phyloP scores from a whole-genome alignment of 202 grass and related monocot species.

The Musa balbisiana region DNA sequence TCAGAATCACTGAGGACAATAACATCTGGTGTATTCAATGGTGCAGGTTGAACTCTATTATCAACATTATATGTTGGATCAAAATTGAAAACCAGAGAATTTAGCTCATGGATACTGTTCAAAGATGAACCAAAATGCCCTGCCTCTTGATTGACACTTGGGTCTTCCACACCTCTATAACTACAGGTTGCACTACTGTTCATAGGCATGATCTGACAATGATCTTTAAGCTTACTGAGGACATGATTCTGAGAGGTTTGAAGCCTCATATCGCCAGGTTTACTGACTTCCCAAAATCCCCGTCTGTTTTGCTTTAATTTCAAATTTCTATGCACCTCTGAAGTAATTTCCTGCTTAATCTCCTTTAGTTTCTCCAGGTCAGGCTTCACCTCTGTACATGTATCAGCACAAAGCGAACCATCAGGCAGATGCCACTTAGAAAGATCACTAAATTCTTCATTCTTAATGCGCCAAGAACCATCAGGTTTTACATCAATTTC shows the following conservation, averaged over 20 bases:
- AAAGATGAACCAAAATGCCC: slow-evolving; percentile 57
- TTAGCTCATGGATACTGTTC: slow-evolving; percentile 61
- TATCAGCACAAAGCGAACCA: background rate
- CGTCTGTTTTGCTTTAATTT: slow-evolving; percentile 63
- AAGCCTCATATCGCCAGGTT: slow-evolving; percentile 45
- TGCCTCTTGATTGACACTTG: slow-evolving; percentile 80
- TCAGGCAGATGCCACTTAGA: slow-evolving; percentile 18
- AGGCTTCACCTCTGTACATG: background rate
- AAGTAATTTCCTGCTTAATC: background rate
- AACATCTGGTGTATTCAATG: slow-evolving; percentile 40
- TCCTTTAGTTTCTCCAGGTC: background rate
- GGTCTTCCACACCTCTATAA: slow-evolving; percentile 67
- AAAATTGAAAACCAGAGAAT: slow-evolving; percentile 50
- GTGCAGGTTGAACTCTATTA: slow-evolving; percentile 32
- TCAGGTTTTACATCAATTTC: slow-evolving; percentile 25
- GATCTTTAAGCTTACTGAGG: slow-evolving; percentile 39
- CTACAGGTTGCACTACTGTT: slow-evolving; percentile 52
- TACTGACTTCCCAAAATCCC: slow-evolving; percentile 75
- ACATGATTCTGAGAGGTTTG: slow-evolving; percentile 35
- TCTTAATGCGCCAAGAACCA: slow-evolving; percentile 13
- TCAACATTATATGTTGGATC: slow-evolving; percentile 47
- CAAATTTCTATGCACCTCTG: slow-evolving; percentile 39
- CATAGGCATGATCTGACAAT: slow-evolving; percentile 38
- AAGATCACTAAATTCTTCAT: slow-evolving; percentile 14
- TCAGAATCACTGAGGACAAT: slow-evolving; percentile 95